These are phyloP conservation scores for Auricularia sp. DNA, from an alignment of 768 basidiomycete species.

Conservation along the genomic window DNA sequence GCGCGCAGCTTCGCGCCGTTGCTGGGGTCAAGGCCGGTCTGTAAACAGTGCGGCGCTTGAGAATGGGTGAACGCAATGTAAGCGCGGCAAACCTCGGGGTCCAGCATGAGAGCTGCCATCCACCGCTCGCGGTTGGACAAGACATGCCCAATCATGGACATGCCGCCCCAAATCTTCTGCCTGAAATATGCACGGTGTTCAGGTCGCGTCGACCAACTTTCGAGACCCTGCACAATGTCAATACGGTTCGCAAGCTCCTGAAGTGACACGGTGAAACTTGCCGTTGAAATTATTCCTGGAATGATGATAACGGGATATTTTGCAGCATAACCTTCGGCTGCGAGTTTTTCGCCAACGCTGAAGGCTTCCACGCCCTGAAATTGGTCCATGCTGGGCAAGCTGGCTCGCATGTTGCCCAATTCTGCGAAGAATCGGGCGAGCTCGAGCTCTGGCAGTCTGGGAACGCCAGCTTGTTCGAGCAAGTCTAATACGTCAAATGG, in stretches of 20 bases:
- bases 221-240: constrained; percentile 46
- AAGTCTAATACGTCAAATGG: background rate
- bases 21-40: constrained; percentile 33
- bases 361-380: constrained; percentile 9
- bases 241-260: too few species aligned
- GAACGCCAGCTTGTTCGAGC: background rate
- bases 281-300: constrained; percentile 84
- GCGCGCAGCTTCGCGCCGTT: constrained; percentile 31
- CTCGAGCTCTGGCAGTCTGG: background rate
- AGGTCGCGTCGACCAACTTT: constrained; percentile 86
- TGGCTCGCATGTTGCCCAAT: background rate
- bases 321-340: constrained; percentile 31
- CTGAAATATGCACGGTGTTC: constrained; percentile 85
- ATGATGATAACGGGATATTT: constrained; percentile 75
- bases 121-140: constrained; percentile 80
- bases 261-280: constrained; percentile 20
- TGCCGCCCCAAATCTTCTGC: constrained; percentile 53
- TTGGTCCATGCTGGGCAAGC: constrained; percentile 16
- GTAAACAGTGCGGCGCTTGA: background rate
- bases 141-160: constrained; percentile 67
- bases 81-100: constrained; percentile 38
- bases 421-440: background rate
- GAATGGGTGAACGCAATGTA: constrained; percentile 7
- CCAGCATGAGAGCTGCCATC: constrained; percentile 84
- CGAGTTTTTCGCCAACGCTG: constrained; percentile 18